phyloP scores from a whole-genome alignment of 208 protist genomes.

The Naegleria fowleri region DNA sequence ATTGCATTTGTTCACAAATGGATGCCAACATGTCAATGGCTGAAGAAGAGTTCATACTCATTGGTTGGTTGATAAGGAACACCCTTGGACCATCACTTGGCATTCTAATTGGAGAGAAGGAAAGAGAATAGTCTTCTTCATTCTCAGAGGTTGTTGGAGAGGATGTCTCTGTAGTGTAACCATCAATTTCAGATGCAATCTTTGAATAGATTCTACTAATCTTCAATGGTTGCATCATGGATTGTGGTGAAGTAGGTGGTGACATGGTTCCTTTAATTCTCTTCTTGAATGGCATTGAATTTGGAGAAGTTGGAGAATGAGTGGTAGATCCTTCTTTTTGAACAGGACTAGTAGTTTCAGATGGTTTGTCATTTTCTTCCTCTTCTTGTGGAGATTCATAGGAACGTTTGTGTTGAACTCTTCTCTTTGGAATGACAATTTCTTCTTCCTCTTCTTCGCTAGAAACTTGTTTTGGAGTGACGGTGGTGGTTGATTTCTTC shows the following conservation, averaged over 20 bases:
- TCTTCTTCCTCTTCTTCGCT: background rate
- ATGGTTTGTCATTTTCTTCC: background rate
- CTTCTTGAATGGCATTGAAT: background rate
- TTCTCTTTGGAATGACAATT: background rate
- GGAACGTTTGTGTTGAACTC: background rate
- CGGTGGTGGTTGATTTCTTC: background rate
- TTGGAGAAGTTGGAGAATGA: background rate
- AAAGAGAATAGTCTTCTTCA: background rate
- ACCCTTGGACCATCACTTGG: background rate
- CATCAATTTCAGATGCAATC: background rate
- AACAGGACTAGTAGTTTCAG: background rate
- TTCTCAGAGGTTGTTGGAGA: background rate
- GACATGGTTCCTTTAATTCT: background rate
- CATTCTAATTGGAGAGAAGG: background rate
- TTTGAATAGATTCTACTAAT: background rate
- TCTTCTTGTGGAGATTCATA: no score
- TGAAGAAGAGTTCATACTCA: background rate
- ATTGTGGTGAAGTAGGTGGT: background rate
- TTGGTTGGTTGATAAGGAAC: background rate
- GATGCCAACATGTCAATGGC: background rate
- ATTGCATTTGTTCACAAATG: background rate
- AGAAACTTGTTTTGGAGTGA: background rate
- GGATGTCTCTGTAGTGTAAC: background rate
- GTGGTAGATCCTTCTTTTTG: background rate
- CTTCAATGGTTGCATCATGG: background rate